Evolutionary conservation across 345 rosid species (phyloP).

Genomic region (Atalantia buxifolia): DNA sequence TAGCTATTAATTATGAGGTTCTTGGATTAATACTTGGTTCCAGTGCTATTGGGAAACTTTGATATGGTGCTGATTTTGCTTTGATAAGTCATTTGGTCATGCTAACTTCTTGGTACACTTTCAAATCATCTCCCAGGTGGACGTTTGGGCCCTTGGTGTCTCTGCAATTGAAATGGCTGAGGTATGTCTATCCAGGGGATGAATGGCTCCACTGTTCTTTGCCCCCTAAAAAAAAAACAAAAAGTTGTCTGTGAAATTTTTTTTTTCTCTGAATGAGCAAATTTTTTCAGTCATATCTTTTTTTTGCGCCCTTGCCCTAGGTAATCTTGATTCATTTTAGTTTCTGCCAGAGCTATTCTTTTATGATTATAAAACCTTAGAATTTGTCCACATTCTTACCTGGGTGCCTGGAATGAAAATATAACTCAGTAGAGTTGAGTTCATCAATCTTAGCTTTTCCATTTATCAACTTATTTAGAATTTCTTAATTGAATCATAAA

Average conservation of each 20-base stretch:
- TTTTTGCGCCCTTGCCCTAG: neutral
- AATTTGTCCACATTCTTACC: neutral
- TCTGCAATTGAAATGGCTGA: constrained; percentile 99
- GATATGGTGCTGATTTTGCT: neutral
- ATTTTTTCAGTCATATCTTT: neutral
- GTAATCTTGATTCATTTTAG: neutral
- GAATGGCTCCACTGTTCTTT: constrained; percentile 3
- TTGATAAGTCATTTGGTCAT: neutral
- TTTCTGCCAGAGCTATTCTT: neutral
- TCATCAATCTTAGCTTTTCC: neutral
- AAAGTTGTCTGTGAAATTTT: neutral
- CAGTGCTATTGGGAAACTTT: neutral
- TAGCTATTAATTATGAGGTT: neutral
- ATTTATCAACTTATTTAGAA: neutral
- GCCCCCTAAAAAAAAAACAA: neutral
- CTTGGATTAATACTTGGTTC: neutral
- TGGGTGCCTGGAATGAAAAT: neutral
- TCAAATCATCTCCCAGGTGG: constrained; percentile 60
- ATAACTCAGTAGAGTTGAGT: neutral
- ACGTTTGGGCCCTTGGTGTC: constrained; percentile 99
- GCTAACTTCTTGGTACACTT: constrained; percentile 11
- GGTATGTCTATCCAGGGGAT: constrained; percentile 42
- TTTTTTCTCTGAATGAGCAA: neutral
- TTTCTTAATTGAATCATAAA: neutral
- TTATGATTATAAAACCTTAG: neutral